phyloP scores from a whole-genome alignment of 1,284 basidiomycete species.

The Cystobasidiaceae sp. region DNA sequence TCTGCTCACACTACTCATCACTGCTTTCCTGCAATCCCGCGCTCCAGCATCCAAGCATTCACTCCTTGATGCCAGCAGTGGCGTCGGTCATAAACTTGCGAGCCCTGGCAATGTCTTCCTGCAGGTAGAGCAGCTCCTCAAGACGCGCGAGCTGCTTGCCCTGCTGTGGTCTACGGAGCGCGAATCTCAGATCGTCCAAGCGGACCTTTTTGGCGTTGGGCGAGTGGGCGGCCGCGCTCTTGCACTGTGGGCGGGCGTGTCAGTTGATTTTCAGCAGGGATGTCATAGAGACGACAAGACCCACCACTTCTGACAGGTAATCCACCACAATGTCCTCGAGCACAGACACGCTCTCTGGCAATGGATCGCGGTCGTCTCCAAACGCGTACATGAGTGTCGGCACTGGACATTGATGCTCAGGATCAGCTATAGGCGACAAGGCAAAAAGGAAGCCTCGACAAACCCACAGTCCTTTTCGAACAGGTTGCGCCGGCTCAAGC shows the following conservation, averaged over 20 bases:
- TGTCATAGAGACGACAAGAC: slow-evolving; percentile 44
- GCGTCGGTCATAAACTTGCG: slow-evolving; percentile 2
- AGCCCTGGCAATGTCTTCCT: slow-evolving; percentile 84
- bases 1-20: neutral
- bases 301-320: slow-evolving; percentile 79
- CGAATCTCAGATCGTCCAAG: slow-evolving; percentile 67
- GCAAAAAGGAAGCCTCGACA: neutral
- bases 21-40: too few species aligned
- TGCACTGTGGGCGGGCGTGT: slow-evolving; percentile 8
- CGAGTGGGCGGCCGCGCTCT: slow-evolving; percentile 18
- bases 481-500: slow-evolving; percentile 18
- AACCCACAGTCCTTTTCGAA: slow-evolving; percentile 25
- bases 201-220: slow-evolving; percentile 34
- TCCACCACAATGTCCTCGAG: slow-evolving; percentile 92
- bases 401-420: slow-evolving; percentile 53
- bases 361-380: slow-evolving; percentile 80
- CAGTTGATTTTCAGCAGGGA: neutral
- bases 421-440: neutral
- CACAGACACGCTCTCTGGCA: slow-evolving; percentile 77
- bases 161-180: slow-evolving; percentile 57
- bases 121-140: slow-evolving; percentile 84
- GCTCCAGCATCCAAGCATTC: neutral
- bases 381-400: slow-evolving; percentile 91
- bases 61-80: neutral
- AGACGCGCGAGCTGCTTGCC: slow-evolving; percentile 79